A percentile compares a stretch with the other conserved stretches of the same genome.
phyloP scores from a whole-genome alignment of 148 eudicot species.

The Mesembryanthemum crystallinum region DNA sequence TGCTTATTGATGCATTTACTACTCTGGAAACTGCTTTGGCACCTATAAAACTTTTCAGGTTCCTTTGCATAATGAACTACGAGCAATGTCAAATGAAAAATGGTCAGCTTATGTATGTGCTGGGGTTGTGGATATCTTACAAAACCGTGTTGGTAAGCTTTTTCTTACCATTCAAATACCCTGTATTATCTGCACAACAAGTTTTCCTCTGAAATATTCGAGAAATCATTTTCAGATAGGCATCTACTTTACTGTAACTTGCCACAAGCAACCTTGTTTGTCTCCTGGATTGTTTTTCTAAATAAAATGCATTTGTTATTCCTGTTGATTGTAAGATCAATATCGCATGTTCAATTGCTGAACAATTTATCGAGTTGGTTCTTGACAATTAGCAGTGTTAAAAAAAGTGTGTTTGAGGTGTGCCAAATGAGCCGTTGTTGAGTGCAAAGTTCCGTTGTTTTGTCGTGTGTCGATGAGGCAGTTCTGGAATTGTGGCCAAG shows the following conservation, averaged over 20 bases:
- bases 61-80: conserved; percentile 46
- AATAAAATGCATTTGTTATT: not conserved
- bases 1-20: not conserved
- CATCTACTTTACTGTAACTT: not conserved
- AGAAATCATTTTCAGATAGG: not conserved
- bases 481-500: too few relatives aligned
- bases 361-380: too few relatives aligned
- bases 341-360: too few relatives aligned
- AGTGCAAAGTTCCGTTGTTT: too few relatives aligned
- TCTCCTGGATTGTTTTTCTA: not conserved
- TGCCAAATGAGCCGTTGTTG: too few relatives aligned
- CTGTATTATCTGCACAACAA: not conserved
- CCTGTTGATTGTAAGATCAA: too few relatives aligned
- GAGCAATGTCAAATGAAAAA: conserved; percentile 32
- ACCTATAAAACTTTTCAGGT: conserved; percentile 41
- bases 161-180: not conserved
- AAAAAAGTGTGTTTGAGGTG: too few relatives aligned
- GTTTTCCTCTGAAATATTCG: not conserved
- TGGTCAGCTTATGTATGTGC: conserved; percentile 65
- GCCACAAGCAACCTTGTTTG: not conserved
- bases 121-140: conserved; percentile 76
- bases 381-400: too few relatives aligned
- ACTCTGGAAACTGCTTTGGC: too few relatives aligned
- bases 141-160: conserved; percentile 79
- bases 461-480: too few relatives aligned